Base-by-base conservation (phyloP, 2,329 filamentous ascomycete genomes). In the Fusarium scirpi region DNA sequence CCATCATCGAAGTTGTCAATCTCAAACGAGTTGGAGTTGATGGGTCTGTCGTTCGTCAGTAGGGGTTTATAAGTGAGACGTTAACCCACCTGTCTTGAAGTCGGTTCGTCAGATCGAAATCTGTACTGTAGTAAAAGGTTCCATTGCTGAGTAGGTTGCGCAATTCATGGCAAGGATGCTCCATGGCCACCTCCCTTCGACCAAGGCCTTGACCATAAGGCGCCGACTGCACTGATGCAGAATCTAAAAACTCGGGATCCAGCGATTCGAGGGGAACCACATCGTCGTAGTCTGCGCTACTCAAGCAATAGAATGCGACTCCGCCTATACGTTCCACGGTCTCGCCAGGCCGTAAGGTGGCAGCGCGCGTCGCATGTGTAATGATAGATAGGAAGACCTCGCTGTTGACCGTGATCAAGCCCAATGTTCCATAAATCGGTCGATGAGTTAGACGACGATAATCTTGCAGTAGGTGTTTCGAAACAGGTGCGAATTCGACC, bases 121-220 rank as follows among this genome's bases (percentile, higher is more conserved):
- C 94, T n/a, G 94, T 93, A 78, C 94, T 98, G 82, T 98, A 99
- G 80, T 98, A 99, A 78, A 99, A 99, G 30, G 92, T 97, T 27
- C 95, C 94, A 79, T 97, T 94, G 77, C 93, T 92, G 59, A 99
- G 84, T 40, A 99, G 87, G 84, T 97, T 98, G 80, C 95, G 94
- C 64, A 99, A 81, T 47, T 96, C 93, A 74, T 94, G 84, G 80
- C 95, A 98, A 9, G 96, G 96, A 80, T 98, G 94, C 76, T 98
- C 94, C 30, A 93, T 80, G 27, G 90, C 81, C 44, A 89, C 84
- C 45, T 98, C 94, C 74, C 89, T 87, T 61, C 90, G 86, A 61
- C 91, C 89, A 16, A 89, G 79, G 38, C 79, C 78, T 66, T 82
- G 80, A 7, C 80, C 77, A 59, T 82, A 82, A 20, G 76, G 69